A percentile compares a stretch with the other conserved stretches of the same genome.
Conservation (phyloP, 129 eudicot genomes). For the Glebionis coronaria region DNA sequence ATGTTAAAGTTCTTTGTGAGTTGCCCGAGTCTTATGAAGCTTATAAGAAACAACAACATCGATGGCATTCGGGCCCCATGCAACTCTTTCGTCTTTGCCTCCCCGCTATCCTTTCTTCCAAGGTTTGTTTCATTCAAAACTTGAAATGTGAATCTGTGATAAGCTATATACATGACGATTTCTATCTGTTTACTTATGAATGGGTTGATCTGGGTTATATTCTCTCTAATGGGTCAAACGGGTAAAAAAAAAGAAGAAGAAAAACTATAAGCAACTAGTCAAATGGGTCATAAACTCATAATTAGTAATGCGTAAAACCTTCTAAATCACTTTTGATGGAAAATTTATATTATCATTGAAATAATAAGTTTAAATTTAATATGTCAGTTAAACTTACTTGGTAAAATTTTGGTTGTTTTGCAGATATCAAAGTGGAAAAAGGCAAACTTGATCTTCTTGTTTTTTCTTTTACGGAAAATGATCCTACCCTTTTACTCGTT, state of each 20-base stretch:
- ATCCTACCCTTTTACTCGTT: conserved; percentile 92
- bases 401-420: conserved; percentile 13
- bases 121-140: conserved; percentile 38
- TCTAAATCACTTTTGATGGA: too few relatives aligned
- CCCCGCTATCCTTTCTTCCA: conserved; percentile 52
- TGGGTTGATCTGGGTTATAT: background rate
- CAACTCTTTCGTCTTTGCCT: conserved; percentile 71
- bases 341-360: too few relatives aligned
- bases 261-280: background rate
- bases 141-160: conserved; percentile 3
- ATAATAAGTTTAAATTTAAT: too few relatives aligned
- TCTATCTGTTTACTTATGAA: background rate
- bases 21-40: conserved; percentile 78
- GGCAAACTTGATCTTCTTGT: conserved; percentile 79
- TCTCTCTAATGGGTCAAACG: background rate
- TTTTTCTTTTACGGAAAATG: conserved; percentile 78
- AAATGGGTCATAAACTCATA: background rate
- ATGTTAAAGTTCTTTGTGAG: conserved; percentile 62
- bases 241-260: background rate
- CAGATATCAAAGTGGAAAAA: conserved; percentile 91
- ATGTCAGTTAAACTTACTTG: background rate
- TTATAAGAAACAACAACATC: conserved; percentile 74
- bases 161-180: background rate
- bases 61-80: conserved; percentile 93
- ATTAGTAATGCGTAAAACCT: too few relatives aligned